Base-by-base conservation (phyloP, 2,329 filamentous ascomycete genomes). In the Penicillium sp. region DNA sequence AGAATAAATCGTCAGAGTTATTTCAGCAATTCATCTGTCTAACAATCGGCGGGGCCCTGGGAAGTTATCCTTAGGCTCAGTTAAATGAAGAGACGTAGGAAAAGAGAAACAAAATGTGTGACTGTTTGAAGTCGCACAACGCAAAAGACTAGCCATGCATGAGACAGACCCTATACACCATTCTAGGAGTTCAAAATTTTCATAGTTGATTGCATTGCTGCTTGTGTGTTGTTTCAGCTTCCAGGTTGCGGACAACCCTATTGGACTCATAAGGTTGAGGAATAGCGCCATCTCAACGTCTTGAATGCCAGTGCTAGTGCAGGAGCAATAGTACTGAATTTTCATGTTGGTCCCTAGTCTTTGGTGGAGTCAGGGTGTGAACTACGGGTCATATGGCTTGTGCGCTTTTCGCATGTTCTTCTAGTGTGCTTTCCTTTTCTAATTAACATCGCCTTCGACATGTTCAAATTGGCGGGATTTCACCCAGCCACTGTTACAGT, bases 341-440 rank as follows among this genome's bases (percentile, higher is more conserved):
- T 45, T 45, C 42, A 45, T 45, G 16, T 45, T 45, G 14, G 5
- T 45, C 42, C 42, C 42, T 25, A 45, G 42, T 45, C 42, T 45
- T 45, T 45, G 35, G 42, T 19, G 5, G 42, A 45, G 42, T 45
- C 42, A 25, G 42, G 13, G 22, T 22, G 2, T 45, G 42, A 45
- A 22, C 22, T 45, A 45, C n/a, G 25, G 42, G 11, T 25, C 42
- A 45, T 45, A 45, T 45, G 42, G n/a, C 42, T 45, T 45, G n/a
- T 45, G 42, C 8, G 16, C 42, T 45, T 45, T 45, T n/a, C 42
- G 42, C 42, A 25, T n/a, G n/a, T n/a, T n/a, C n/a, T n/a, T n/a
- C 25, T 45, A 22, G 42, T 25, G 42, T 45, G 42, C 37, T 28
- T 55, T 55, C 40, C 53, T 55, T 55, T 38, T n/a, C n/a, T n/a